Evolutionary conservation across 2,329 filamentous ascomycete genomes (phyloP).

Genomic region (Aureobasidium sp.): DNA sequence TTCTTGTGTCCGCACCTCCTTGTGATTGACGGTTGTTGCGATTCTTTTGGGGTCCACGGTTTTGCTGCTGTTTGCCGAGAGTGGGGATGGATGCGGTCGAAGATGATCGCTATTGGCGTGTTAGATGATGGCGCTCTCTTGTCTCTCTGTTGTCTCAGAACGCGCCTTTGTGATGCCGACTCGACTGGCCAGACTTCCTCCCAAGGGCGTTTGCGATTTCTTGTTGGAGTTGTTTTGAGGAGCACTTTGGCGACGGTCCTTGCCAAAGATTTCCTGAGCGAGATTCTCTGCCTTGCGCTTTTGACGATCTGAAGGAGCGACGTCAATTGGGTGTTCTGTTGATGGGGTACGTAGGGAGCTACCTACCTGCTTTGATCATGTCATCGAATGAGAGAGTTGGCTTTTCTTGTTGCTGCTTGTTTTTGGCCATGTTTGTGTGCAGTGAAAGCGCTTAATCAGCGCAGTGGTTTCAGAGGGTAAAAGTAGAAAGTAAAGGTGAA

Average conservation of each 20-base stretch:
- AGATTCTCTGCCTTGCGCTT: conserved; percentile 76
- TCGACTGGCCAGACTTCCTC: conserved; percentile 72
- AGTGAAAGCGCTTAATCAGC: not conserved
- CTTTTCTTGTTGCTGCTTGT: conserved; percentile 26
- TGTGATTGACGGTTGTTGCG: conserved; percentile 5
- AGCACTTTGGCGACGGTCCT: conserved; percentile 62
- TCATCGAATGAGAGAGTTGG: conserved; percentile 52
- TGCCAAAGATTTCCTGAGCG: conserved; percentile 77
- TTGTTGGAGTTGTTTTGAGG: conserved; percentile 50
- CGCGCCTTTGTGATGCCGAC: conserved; percentile 77
- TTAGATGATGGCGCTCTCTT: not conserved
- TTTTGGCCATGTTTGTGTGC: conserved; percentile 13
- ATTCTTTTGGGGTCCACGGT: conserved; percentile 10
- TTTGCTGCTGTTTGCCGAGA: conserved; percentile 18
- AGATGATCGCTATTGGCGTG: conserved; percentile 13
- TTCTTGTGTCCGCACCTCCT: conserved; percentile 1
- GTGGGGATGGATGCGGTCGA: conserved; percentile 15
- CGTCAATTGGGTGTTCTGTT: conserved; percentile 20
- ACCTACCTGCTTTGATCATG: conserved; percentile 56
- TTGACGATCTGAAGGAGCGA: conserved; percentile 61
- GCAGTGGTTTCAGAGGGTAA: not conserved
- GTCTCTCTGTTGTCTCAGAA: not conserved
- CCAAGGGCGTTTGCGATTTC: conserved; percentile 23
- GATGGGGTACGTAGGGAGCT: not conserved
- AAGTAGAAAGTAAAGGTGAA: not conserved